phyloP scores from a whole-genome alignment of 495 filamentous ascomycete genomes.

The Annulohypoxylon moriforme region DNA sequence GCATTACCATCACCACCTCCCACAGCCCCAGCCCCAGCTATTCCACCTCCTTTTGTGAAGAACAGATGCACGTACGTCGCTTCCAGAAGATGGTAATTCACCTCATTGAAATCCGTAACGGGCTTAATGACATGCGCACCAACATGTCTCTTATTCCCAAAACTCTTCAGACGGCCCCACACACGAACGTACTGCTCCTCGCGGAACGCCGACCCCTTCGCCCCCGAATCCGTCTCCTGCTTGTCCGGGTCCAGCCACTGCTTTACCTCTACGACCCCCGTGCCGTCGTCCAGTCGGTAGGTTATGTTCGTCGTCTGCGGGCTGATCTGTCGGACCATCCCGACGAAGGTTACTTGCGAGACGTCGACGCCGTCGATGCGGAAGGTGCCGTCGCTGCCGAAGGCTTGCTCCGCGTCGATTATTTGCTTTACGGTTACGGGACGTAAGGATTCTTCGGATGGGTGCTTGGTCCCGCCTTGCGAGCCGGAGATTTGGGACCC shows the following conservation, averaged over 20 bases:
- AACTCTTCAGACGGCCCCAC: constrained; percentile 79
- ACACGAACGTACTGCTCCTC: constrained; percentile 84
- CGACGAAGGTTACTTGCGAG: constrained; percentile 80
- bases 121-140: constrained; percentile 83
- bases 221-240: constrained; percentile 55
- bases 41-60: constrained; percentile 80
- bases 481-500: constrained; percentile 61
- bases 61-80: constrained; percentile 87
- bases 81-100: constrained; percentile 89
- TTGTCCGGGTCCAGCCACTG: constrained; percentile 81
- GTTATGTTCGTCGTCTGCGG: constrained; percentile 90
- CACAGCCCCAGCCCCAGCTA: constrained; percentile 26
- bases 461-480: constrained; percentile 19
- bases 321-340: constrained; percentile 87
- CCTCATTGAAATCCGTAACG: constrained; percentile 86
- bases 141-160: constrained; percentile 83
- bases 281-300: constrained; percentile 95
- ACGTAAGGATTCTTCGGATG: constrained; percentile 75
- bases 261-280: constrained; percentile 91
- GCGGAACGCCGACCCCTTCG: constrained; percentile 53
- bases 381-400: constrained; percentile 76
- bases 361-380: constrained; percentile 78
- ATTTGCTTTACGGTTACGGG: constrained; percentile 96
- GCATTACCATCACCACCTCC: constrained; percentile 49
- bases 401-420: constrained; percentile 78